Evolutionary conservation across 495 filamentous ascomycete genomes (phyloP), one percentile per base, ranked within the genome.

Genomic region (Talaromyces stipitatus): DNA sequence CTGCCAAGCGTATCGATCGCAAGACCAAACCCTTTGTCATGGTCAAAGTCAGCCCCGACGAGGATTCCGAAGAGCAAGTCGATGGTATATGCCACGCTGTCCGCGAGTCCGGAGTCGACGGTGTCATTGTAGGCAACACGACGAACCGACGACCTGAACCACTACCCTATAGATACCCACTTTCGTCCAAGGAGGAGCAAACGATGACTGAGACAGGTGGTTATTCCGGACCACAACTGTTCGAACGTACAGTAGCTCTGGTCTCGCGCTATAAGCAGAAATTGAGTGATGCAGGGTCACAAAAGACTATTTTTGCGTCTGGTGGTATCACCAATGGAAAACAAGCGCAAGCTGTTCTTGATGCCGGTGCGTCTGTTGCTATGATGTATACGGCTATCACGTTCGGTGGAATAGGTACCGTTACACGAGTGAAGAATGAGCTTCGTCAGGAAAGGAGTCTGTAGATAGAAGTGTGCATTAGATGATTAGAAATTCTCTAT

Each of bases 101-200:
- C 32, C 87, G 85, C 79, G 78, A 78, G 38, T 85, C 87, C 43
- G 91, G 91, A 9, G 90, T 97, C 4, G 90, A 95, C 59, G 94
- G 94, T 0, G 85, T 98, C 4, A 95, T 97, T 62, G 92, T 98
- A n/a, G 92, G 91, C 0, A 98, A 98, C 71, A 98, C 94, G 0
- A 98, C 94, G 2, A 95, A 91, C 69, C 78, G 81, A 57, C 80
- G 94, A 11, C 82, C 86, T 2, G 83, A 81, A 3, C 70, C 88
- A n/a, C 65, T 89, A 8, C 83, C 89, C 12, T 65, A 78, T 30
- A 85, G 83, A 7, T 82, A 85, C 55, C 68, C 73, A 32, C 74
- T 94, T 14, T 81, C 85, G 0, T 59, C 72, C 3, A 82, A 82
- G 60, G 92, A 97, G 66, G 79, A 83, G 62, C 62, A 72, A 46